Percentiles rank a stretch among this genome's conserved stretches.
phyloP scores from a whole-genome alignment of 345 rosid genomes.

The Brassica cretica region DNA sequence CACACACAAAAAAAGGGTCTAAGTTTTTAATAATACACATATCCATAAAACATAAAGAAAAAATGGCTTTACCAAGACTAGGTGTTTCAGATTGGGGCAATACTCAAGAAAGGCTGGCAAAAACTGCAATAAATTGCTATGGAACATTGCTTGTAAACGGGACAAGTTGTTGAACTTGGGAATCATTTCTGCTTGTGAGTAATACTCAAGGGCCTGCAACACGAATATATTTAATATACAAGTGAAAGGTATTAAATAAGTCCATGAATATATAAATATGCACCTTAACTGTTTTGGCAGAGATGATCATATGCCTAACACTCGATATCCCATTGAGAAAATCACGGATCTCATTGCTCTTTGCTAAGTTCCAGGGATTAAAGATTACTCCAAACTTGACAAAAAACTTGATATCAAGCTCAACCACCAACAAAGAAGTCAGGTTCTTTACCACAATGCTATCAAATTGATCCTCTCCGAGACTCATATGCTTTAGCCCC shows the following conservation, averaged over 20 bases:
- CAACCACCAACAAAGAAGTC: not conserved
- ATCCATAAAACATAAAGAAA: not conserved
- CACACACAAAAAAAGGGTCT: not conserved
- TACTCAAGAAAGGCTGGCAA: slow-evolving; percentile 16
- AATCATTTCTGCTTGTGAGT: not conserved
- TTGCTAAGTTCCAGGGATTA: not conserved
- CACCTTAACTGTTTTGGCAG: not conserved
- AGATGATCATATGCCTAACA: slow-evolving; percentile 27
- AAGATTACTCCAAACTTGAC: not conserved
- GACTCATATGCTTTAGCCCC: not conserved
- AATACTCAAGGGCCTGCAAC: slow-evolving; percentile 1
- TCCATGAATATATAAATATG: too few relatives aligned
- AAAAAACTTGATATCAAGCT: slow-evolving; percentile 1
- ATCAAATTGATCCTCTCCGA: not conserved
- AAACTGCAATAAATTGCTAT: not conserved
- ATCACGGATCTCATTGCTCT: slow-evolving; percentile 8
- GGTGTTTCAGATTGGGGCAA: slow-evolving; percentile 27
- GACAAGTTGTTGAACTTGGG: slow-evolving; percentile 18
- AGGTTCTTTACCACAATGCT: slow-evolving; percentile 15
- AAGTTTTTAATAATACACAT: not conserved
- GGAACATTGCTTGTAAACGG: not conserved
- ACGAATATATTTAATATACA: too few relatives aligned
- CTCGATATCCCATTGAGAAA: not conserved
- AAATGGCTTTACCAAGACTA: slow-evolving; percentile 12
- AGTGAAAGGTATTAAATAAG: too few relatives aligned